phyloP scores from a whole-genome alignment of 306 rosid genomes.

The Senna tora region DNA sequence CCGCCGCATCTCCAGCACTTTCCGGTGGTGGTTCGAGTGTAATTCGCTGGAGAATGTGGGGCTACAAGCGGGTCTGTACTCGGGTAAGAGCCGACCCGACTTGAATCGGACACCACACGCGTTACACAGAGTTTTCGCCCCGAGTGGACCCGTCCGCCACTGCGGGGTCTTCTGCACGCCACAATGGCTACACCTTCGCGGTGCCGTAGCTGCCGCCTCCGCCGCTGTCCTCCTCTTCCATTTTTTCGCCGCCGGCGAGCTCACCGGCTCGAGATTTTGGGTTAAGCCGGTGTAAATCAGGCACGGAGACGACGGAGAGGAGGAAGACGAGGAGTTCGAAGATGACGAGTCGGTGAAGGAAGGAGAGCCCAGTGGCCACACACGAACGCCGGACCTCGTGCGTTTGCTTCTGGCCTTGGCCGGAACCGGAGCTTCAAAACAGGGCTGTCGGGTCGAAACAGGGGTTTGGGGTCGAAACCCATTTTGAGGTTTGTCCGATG shows the following conservation, averaged over 20 bases:
- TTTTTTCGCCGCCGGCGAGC: constrained; percentile 31
- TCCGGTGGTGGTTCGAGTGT: constrained; percentile 77
- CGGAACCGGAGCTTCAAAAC: constrained; percentile 57
- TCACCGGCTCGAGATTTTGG: constrained; percentile 28
- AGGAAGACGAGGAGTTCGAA: constrained; percentile 49
- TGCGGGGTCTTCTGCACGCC: constrained; percentile 79
- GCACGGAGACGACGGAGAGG: constrained; percentile 51
- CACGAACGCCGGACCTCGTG: constrained; percentile 51
- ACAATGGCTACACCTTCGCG: constrained; percentile 69
- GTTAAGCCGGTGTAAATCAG: constrained; percentile 27
- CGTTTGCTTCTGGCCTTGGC: constrained; percentile 67
- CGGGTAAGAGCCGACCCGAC: constrained; percentile 72
- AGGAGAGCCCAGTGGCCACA: constrained; percentile 61
- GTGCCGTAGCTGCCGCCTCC: constrained; percentile 26
- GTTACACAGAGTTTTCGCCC: constrained; percentile 64
- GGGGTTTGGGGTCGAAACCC: constrained; percentile 19
- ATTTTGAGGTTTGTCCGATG: constrained; percentile 14
- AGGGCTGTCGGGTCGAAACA: constrained; percentile 19
- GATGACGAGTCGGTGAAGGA: constrained; percentile 52
- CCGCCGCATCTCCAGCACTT: constrained; percentile 70
- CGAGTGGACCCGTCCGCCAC: constrained; percentile 72
- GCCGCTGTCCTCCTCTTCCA: constrained; percentile 26
- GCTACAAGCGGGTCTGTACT: constrained; percentile 71
- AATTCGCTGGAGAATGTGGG: constrained; percentile 60
- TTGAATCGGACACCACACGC: constrained; percentile 70